These are phyloP conservation scores for Passiflora organensis DNA, from an alignment of 345 rosid species.

Conservation along the genomic window DNA sequence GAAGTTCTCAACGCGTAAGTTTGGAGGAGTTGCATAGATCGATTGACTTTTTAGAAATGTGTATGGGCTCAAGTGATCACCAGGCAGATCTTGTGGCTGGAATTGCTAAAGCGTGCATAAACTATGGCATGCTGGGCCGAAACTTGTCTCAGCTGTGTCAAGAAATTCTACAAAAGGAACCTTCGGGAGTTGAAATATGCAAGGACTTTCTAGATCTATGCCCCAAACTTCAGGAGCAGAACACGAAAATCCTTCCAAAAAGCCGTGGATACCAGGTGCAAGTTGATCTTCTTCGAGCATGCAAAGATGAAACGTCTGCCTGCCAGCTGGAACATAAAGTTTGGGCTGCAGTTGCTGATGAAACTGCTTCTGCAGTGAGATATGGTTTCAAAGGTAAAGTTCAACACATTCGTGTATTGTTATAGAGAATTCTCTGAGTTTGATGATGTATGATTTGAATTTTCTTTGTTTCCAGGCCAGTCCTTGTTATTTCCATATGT, in stretches of 20 bases:
- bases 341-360: constrained; percentile 94
- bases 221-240: constrained; percentile 67
- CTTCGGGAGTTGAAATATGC: constrained; percentile 56
- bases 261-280: constrained; percentile 90
- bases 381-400: constrained; percentile 81
- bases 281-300: constrained; percentile 84
- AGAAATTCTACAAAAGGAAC: constrained; percentile 76
- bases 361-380: constrained; percentile 93
- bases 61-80: constrained; percentile 74
- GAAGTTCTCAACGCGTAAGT: constrained; percentile 69
- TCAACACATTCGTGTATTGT: neutral
- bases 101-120: constrained; percentile 83
- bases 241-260: constrained; percentile 78
- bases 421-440: neutral
- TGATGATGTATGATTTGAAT: too few relatives aligned
- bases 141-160: constrained; percentile 73
- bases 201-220: constrained; percentile 62
- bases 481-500: too few relatives aligned
- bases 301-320: constrained; percentile 58
- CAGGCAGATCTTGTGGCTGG: constrained; percentile 95
- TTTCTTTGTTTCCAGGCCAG: too few relatives aligned
- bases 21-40: constrained; percentile 95
- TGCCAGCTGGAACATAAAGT: constrained; percentile 57
- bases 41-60: constrained; percentile 82
- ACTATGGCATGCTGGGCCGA: constrained; percentile 83